Base-by-base conservation (phyloP, 2,329 filamentous ascomycete genomes). In the Cercospora berteroae region DNA sequence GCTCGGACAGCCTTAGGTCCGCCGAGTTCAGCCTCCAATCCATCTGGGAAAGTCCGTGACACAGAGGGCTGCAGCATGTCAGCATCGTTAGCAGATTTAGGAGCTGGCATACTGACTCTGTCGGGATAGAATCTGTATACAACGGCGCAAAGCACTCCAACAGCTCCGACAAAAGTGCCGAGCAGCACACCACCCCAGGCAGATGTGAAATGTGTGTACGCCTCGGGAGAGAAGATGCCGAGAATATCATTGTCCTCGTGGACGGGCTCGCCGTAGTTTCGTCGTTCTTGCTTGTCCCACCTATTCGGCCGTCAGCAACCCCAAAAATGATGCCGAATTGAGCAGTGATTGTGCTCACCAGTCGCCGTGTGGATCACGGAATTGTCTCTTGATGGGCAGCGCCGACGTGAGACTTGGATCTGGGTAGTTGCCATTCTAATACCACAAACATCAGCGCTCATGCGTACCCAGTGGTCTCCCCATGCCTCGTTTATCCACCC, bases 211-310 rank as follows among this genome's bases (percentile, higher is more conserved):
- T 95, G 94, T 65, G 89, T 95, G 83, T 99, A 98, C 76, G 94
- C 90, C 79, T 95, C 89, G 2, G 93, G 88, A 60, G 92, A 90
- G 82, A 99, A 94, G 71, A 97, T 90, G 74, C 93, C 94, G 66
- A 98, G 85, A 66, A 93, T 86, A 79, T 99, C 96, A 81, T 97
- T 91, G 80, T 99, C 95, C 81, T 99, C 96, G 81, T 99, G 94
- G 62, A 96, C 88, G 12, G 94, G 92, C 81, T 99, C 96, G 81
- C 94, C 94, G 79, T 92, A 98, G 86, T 99, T 98, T 77, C 95
- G 89, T 79, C 94, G 90, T 81, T 98, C 95, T 83, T 99, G 95
- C 81, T 93, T 91, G 82, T 99, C 94, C 92, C 93, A 98, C 61
- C 61, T 63, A 6, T n/a, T 5, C 4, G n/a, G 61, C 25, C 57